phyloP scores from a whole-genome alignment of 2,329 filamentous ascomycete genomes.

The Venturiaceae sp. region DNA sequence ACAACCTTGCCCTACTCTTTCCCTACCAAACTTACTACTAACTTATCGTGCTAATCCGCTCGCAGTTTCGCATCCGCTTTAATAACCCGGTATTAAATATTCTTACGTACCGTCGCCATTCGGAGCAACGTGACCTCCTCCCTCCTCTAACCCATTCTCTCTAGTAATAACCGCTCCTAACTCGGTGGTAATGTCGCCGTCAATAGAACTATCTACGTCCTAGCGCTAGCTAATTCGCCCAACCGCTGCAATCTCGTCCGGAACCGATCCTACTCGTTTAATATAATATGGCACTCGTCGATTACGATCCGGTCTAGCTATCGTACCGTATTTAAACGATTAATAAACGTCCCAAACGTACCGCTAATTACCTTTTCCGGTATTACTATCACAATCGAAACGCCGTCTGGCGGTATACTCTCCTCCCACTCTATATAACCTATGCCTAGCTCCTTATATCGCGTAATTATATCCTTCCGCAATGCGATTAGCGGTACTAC shows the following conservation, averaged over 20 bases:
- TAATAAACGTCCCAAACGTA: slow-evolving; percentile 15
- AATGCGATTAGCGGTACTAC: slow-evolving; percentile 16
- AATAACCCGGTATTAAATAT: slow-evolving; percentile 3
- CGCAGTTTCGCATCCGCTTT: not conserved
- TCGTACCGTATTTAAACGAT: slow-evolving; percentile 11
- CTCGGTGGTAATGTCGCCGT: slow-evolving; percentile 15
- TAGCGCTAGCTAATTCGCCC: slow-evolving; percentile 10
- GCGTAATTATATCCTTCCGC: slow-evolving; percentile 13
- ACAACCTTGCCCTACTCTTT: not conserved
- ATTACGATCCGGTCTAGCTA: slow-evolving; percentile 15
- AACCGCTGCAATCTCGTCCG: slow-evolving; percentile 12
- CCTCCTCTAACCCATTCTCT: slow-evolving; percentile 9
- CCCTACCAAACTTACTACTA: not conserved
- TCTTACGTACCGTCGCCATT: slow-evolving; percentile 1
- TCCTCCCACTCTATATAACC: slow-evolving; percentile 14
- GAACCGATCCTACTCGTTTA: slow-evolving; percentile 12
- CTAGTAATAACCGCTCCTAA: slow-evolving; percentile 12
- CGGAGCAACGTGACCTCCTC: slow-evolving; percentile 11
- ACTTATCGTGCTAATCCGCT: not conserved
- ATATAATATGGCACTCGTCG: slow-evolving; percentile 15
- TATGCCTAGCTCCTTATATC: slow-evolving; percentile 11
- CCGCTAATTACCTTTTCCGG: slow-evolving; percentile 15
- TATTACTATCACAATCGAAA: slow-evolving; percentile 16
- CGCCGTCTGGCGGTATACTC: slow-evolving; percentile 10
- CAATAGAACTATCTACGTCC: slow-evolving; percentile 16